Conservation (phyloP, 305 asterid genomes). For the Rubia peregrina region DNA sequence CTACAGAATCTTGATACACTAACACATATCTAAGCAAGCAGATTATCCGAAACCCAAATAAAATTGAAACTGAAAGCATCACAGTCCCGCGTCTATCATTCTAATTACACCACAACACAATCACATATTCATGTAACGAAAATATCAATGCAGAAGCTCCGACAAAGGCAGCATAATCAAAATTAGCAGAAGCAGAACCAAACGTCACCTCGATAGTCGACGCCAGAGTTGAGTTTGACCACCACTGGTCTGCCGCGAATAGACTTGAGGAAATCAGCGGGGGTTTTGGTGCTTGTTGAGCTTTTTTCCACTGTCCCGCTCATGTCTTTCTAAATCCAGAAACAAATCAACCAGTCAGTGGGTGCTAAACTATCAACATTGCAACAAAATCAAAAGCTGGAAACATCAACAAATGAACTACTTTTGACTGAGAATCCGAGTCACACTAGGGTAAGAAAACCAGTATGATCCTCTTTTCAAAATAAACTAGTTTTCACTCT, state of each 20-base stretch:
- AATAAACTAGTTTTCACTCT: no score
- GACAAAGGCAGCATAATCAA: background rate
- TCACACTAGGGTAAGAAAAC: no score
- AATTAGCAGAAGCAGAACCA: background rate
- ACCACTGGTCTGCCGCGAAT: slow-evolving; percentile 96
- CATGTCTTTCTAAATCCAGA: background rate
- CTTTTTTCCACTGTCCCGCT: slow-evolving; percentile 14
- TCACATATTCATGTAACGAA: background rate
- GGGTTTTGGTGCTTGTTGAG: slow-evolving; percentile 53
- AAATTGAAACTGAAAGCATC: background rate
- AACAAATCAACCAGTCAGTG: background rate
- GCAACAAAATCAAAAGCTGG: background rate
- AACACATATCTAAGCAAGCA: background rate
- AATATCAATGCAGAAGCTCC: background rate
- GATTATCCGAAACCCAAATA: background rate
- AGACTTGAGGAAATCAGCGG: slow-evolving; percentile 90
- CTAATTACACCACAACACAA: no score
- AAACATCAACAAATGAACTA: background rate
- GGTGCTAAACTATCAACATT: background rate
- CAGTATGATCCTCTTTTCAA: no score
- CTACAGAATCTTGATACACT: background rate
- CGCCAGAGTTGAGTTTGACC: slow-evolving; percentile 89
- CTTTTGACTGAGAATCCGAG: no score
- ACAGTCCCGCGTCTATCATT: background rate
- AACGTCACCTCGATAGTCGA: slow-evolving; percentile 69